Evolutionary conservation across 805 yeast genomes (phyloP), one percentile per base, ranked within the genome.

Genomic region (Myxozyma neotropica): DNA sequence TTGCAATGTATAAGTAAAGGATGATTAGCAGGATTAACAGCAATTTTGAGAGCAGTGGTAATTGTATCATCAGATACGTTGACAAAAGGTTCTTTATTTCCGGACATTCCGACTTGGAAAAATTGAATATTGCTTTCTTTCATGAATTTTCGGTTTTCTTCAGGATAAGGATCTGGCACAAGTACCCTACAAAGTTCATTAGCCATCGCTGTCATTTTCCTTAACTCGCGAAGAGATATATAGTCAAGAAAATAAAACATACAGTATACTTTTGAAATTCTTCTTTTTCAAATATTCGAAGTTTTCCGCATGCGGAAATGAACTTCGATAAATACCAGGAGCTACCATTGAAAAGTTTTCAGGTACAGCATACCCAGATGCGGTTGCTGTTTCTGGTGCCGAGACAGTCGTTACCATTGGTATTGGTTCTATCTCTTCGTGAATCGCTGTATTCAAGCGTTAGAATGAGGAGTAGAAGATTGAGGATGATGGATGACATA

Each of bases 1-100:
- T 94, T 94, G 75, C 99, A 94, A 73, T 94, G 99, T 45, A 94
- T 89, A 64, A 94, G 77, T 12, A 94, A 78, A 1, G 99, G 99
- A 59, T 91, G 98, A 73, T 94, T 93, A 23, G 72, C 84, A 0
- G 97, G 97, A 69, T 94, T 80, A 15, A 90, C 72, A 13, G 90
- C 89, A 35, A 91, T 87, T 70, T 86, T 85, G 64, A 93, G 77
- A 0, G 97, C 97, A 59, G 83, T 82, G 0, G 92, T 87, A 31
- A 94, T 83, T 39, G 87, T 77, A 36, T 84, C 86, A 2, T 80
- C 80, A 6, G 86, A 81, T 35, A 84, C 71, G 68, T 88, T 86
- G 45, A 89, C 96, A 75, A 91, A 90, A 10, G 96, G 96, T 69
- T 91, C 96, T 70, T 94, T 94, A 72, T 94, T 94, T 6, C 98